Conservation (phyloP, 352 stramenopile species). For the Globisporangium takayamanum region DNA sequence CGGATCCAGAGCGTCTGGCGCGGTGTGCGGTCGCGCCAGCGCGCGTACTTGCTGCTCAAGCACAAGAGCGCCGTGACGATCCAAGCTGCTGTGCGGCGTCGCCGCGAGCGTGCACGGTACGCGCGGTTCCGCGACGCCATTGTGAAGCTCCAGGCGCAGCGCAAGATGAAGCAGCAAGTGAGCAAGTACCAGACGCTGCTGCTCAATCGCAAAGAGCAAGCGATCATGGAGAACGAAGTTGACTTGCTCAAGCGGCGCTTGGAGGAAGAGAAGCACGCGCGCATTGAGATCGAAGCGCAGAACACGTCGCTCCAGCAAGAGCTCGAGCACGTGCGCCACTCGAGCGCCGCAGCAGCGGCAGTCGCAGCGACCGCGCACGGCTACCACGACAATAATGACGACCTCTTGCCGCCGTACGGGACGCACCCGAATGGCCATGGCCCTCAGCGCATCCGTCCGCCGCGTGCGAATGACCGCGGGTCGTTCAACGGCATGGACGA, state of each 20-base stretch:
- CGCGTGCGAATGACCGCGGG: constrained; percentile 16
- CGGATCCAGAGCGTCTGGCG: constrained; percentile 73
- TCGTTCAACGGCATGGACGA: constrained; percentile 40
- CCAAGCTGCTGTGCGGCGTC: constrained; percentile 48
- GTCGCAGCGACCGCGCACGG: constrained; percentile 13
- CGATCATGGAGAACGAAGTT: constrained; percentile 71
- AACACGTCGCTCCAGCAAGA: constrained; percentile 73
- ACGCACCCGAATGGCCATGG: constrained; percentile 2
- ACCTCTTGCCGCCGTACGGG: constrained; percentile 22
- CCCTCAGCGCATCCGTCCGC: not conserved
- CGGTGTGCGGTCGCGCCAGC: constrained; percentile 52
- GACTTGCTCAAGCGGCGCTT: constrained; percentile 65
- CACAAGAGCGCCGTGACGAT: constrained; percentile 54
- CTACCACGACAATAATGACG: constrained; percentile 34
- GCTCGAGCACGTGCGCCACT: constrained; percentile 52
- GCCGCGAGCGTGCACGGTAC: constrained; percentile 42
- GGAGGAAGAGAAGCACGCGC: constrained; percentile 70
- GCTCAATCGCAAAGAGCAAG: constrained; percentile 58
- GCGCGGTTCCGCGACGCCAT: constrained; percentile 54
- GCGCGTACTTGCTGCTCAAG: constrained; percentile 44
- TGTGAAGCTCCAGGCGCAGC: constrained; percentile 56
- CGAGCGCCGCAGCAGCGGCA: constrained; percentile 7
- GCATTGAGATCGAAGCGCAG: constrained; percentile 62
- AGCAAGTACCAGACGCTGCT: constrained; percentile 60
- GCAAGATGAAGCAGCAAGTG: constrained; percentile 77